A percentile compares a stretch with the other conserved stretches of the same genome.
These are phyloP conservation scores for Daldinia bambusicola DNA, from an alignment of 495 filamentous ascomycete species.

Conservation along the genomic window DNA sequence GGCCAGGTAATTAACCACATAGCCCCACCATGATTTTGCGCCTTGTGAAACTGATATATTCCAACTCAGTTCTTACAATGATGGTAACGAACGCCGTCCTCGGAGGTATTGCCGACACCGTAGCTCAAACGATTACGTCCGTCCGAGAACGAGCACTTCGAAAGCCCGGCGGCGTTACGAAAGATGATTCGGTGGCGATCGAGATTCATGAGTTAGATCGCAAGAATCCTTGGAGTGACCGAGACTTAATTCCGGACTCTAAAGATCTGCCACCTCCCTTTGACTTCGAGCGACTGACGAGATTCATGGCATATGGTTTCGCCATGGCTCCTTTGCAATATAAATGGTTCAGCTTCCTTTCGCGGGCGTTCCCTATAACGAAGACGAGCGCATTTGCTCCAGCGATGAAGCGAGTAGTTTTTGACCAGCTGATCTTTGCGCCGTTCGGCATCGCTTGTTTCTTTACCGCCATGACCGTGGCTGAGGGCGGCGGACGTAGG, in stretches of 20 bases:
- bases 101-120: conserved; percentile 92
- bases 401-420: conserved; percentile 86
- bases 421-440: conserved; percentile 96
- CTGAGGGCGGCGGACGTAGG: conserved; percentile 88
- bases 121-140: conserved; percentile 91
- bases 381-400: conserved; percentile 77
- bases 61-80: conserved; percentile 81
- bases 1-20: conserved; percentile 71
- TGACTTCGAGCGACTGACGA: conserved; percentile 90
- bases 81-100: conserved; percentile 98
- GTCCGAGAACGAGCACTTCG: conserved; percentile 74
- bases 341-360: conserved; percentile 93
- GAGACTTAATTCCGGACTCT: conserved; percentile 74
- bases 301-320: conserved; percentile 98
- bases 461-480: conserved; percentile 96
- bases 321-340: conserved; percentile 96
- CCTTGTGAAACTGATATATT: conserved; percentile 16
- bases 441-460: conserved; percentile 88
- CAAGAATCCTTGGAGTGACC: conserved; percentile 74
- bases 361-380: conserved; percentile 83
- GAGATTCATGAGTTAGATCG: conserved; percentile 91
- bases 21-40: conserved; percentile 12
- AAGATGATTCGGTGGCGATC: conserved; percentile 80
- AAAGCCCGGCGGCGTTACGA: conserved; percentile 62
- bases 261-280: conserved; percentile 78